phyloP scores from a whole-genome alignment of 768 basidiomycete species.

The Kwoniella pini region DNA sequence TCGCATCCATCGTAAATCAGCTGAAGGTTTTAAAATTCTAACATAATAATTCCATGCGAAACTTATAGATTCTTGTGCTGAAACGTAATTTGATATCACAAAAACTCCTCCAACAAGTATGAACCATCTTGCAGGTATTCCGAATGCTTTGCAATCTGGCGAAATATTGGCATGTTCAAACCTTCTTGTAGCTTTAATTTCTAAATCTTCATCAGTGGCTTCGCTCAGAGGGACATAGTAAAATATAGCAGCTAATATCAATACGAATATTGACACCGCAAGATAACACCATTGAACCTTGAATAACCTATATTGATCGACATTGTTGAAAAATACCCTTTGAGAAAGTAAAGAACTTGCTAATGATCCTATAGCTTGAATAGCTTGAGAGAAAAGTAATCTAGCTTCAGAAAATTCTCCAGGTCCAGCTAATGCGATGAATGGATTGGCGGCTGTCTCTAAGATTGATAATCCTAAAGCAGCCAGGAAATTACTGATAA shows the following conservation, averaged over 20 bases:
- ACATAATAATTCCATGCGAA: constrained; percentile 33
- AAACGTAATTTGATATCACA: constrained; percentile 42
- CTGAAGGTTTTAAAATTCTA: constrained; percentile 18
- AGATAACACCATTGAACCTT: constrained; percentile 53
- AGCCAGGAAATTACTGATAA: constrained; percentile 50
- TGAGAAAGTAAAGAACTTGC: constrained; percentile 41
- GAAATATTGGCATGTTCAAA: constrained; percentile 31
- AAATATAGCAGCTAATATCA: constrained; percentile 46
- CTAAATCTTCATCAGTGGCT: constrained; percentile 45
- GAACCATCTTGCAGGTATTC: constrained; percentile 22
- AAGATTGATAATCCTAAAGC: constrained; percentile 43
- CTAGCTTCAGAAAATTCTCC: constrained; percentile 45
- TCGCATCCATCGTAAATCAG: constrained; percentile 27
- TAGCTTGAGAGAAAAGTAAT: constrained; percentile 50
- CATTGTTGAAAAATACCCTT: constrained; percentile 34
- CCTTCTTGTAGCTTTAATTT: constrained; percentile 30
- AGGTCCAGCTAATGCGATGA: constrained; percentile 52
- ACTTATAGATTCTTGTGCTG: constrained; percentile 44
- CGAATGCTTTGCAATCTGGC: constrained; percentile 16
- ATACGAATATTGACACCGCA: constrained; percentile 49
- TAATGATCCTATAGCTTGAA: constrained; percentile 46
- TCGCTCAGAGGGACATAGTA: constrained; percentile 51
- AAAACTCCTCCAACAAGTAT: constrained; percentile 30
- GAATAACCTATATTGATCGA: constrained; percentile 36
- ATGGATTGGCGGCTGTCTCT: constrained; percentile 51